These are phyloP conservation scores for Solanum gandarillasii DNA, from an alignment of 257 asterid genomes.

Conservation along the genomic window DNA sequence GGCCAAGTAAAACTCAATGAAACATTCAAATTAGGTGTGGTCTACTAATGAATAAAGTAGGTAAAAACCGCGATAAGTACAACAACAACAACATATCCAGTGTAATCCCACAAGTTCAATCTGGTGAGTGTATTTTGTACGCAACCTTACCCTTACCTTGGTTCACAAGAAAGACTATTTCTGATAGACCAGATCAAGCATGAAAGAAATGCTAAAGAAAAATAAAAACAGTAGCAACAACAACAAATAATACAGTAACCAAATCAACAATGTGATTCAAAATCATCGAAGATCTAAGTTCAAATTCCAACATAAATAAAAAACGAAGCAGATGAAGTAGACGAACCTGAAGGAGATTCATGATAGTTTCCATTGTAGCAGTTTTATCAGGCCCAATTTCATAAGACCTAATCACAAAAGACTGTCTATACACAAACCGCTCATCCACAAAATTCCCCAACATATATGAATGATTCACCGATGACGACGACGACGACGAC, in stretches of 20 bases:
- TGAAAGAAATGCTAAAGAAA: background rate
- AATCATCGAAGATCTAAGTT: background rate
- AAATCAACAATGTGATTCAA: background rate
- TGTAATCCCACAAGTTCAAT: background rate
- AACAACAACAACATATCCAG: background rate
- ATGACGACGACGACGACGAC: background rate
- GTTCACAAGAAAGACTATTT: background rate
- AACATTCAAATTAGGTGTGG: background rate
- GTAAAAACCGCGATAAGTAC: background rate
- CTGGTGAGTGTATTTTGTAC: background rate
- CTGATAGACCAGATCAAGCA: background rate
- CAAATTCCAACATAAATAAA: background rate
- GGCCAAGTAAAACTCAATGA: background rate
- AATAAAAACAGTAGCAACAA: background rate
- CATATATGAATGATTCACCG: constrained; percentile 23
- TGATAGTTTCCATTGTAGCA: constrained; percentile 83
- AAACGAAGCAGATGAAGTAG: background rate
- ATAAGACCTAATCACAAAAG: constrained; percentile 76
- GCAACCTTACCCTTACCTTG: background rate
- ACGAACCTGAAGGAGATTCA: constrained; percentile 81
- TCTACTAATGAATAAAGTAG: background rate
- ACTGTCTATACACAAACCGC: constrained; percentile 52
- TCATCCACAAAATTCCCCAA: constrained; percentile 54
- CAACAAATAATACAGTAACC: background rate
- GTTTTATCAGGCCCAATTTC: constrained; percentile 91